Evolutionary conservation across 192 early-diverging fungal species (phyloP).

Genomic region (Chytriomyces sp.): DNA sequence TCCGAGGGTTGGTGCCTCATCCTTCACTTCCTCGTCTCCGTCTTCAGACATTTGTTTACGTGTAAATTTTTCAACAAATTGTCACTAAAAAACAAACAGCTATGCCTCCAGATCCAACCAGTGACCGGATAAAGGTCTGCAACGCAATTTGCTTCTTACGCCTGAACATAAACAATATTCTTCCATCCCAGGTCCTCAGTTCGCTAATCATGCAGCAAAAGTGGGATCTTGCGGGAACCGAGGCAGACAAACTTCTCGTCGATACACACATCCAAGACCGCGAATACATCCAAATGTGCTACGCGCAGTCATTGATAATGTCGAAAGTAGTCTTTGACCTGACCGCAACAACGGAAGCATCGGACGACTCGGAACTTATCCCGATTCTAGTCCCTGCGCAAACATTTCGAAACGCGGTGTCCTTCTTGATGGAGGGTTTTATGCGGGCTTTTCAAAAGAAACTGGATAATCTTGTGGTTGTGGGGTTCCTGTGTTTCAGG

Average conservation of each 20-base stretch:
- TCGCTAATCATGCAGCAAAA: neutral
- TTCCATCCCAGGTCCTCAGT: neutral
- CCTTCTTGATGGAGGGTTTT: conserved; percentile 24
- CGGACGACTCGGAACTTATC: neutral
- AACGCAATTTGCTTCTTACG: neutral
- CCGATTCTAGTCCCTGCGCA: neutral
- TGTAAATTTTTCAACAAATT: neutral
- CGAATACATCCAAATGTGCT: conserved; percentile 30
- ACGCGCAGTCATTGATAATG: conserved; percentile 17
- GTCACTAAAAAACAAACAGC: too few relatives aligned
- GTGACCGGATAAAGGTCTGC: neutral
- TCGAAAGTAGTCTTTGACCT: too few relatives aligned
- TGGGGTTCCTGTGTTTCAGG: conserved; percentile 23
- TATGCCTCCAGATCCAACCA: neutral
- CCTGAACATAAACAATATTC: neutral
- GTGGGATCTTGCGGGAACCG: neutral
- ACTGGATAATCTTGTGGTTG: conserved; percentile 9
- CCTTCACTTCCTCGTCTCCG: conserved; percentile 54
- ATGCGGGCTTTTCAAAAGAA: conserved; percentile 15
- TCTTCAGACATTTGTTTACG: conserved; percentile 55
- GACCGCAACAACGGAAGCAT: neutral
- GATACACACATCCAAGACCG: neutral
- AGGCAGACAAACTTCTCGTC: conserved; percentile 21
- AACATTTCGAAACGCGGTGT: conserved; percentile 27
- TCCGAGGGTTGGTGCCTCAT: conserved; percentile 52